A percentile compares a stretch with the other conserved stretches of the same genome.
These are phyloP conservation scores for Kockovaella imperatae DNA, from an alignment of 768 basidiomycete genomes.

Conservation along the genomic window DNA sequence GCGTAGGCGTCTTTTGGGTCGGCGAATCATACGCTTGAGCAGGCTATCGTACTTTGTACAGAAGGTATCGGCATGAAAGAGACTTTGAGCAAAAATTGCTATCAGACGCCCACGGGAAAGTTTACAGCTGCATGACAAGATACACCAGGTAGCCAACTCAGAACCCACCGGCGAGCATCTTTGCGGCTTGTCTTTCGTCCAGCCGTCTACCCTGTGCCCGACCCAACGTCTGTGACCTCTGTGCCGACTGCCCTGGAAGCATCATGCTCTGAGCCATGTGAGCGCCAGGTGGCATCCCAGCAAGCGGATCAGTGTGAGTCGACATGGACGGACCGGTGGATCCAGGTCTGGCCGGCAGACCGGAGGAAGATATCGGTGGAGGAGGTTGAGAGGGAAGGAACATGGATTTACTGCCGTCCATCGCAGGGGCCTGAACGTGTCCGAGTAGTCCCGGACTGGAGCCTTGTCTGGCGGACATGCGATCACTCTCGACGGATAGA, in stretches of 20 bases:
- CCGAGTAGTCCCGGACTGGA: not conserved
- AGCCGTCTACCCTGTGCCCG: conserved; percentile 18
- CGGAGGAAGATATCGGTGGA: not conserved
- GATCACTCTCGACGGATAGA: conserved; percentile 8
- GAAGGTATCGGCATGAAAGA: too few species aligned
- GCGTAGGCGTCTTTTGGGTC: too few species aligned
- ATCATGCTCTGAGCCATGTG: conserved; percentile 36
- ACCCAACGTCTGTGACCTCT: conserved; percentile 12
- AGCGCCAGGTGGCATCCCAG: conserved; percentile 4
- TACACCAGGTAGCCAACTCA: too few species aligned
- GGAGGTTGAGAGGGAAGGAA: conserved; percentile 22
- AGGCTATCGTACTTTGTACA: too few species aligned
- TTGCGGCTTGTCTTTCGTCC: conserved; percentile 38
- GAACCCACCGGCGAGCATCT: conserved; percentile 38
- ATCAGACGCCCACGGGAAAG: not conserved
- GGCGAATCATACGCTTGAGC: too few species aligned
- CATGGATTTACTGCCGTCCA: conserved; percentile 28
- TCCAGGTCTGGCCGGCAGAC: not conserved
- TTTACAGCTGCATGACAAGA: too few species aligned
- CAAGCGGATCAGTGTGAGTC: conserved; percentile 17
- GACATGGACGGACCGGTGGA: not conserved
- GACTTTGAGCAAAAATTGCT: too few species aligned
- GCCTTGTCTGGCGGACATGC: conserved; percentile 2
- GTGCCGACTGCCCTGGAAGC: conserved; percentile 13
- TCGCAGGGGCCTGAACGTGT: not conserved